These are phyloP conservation scores for Phytophthora lateralis DNA, from an alignment of 352 stramenopile species.

Conservation along the genomic window DNA sequence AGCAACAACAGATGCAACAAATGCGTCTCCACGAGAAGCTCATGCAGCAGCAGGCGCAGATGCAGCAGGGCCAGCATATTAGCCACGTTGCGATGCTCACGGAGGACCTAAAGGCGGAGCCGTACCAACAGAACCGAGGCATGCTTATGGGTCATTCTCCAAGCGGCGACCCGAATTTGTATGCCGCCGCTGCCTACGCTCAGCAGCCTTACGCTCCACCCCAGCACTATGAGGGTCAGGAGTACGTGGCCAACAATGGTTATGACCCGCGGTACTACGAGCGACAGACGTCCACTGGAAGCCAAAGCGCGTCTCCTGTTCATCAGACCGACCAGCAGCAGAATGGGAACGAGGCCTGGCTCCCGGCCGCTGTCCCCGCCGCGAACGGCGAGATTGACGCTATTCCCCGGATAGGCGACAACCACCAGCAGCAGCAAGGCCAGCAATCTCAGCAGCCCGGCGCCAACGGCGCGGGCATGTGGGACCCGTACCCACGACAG, in stretches of 20 bases:
- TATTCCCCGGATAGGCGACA: conserved; percentile 38
- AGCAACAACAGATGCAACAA: conserved; percentile 79
- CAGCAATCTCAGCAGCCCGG: conserved; percentile 36
- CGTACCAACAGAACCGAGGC: conserved; percentile 37
- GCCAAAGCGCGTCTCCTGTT: conserved; percentile 34
- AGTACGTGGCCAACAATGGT: conserved; percentile 30
- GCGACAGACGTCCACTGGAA: conserved; percentile 32
- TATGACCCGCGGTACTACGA: conserved; percentile 51
- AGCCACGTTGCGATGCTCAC: conserved; percentile 48
- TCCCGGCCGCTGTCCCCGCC: conserved; percentile 19
- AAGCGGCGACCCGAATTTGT: conserved; percentile 39
- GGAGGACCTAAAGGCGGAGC: conserved; percentile 45
- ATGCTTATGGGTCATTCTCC: conserved; percentile 42
- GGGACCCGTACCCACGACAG: conserved; percentile 47
- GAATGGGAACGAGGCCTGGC: conserved; percentile 29
- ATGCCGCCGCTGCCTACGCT: conserved; percentile 36
- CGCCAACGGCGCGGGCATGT: conserved; percentile 33
- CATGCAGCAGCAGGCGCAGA: conserved; percentile 65
- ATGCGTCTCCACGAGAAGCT: conserved; percentile 70
- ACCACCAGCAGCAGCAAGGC: conserved; percentile 27
- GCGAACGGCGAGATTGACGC: conserved; percentile 29
- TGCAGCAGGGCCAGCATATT: conserved; percentile 64
- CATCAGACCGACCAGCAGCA: conserved; percentile 39
- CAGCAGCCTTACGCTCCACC: conserved; percentile 39
- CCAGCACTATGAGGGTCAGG: conserved; percentile 42